These are phyloP conservation scores for Dryadomyces quercivorus DNA, from an alignment of 2,329 filamentous ascomycete species.

Conservation along the genomic window DNA sequence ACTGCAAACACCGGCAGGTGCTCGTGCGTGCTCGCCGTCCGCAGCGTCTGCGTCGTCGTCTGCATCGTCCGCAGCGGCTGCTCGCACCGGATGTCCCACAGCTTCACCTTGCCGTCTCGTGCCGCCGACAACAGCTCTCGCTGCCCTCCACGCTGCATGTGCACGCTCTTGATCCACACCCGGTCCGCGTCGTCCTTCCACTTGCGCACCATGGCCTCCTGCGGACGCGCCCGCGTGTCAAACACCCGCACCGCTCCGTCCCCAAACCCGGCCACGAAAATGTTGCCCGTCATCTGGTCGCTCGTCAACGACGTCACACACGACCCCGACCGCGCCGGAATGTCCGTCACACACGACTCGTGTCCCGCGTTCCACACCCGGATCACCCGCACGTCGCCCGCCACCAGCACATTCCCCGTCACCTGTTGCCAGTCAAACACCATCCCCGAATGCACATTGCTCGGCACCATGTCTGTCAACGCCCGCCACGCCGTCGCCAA, in stretches of 20 bases:
- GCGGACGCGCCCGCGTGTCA: constrained; percentile 71
- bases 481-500: constrained; percentile 87
- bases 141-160: constrained; percentile 91
- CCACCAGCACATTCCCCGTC: constrained; percentile 88
- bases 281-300: constrained; percentile 93
- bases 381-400: constrained; percentile 90
- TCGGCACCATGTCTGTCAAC: constrained; percentile 84
- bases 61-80: constrained; percentile 60
- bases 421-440: constrained; percentile 99
- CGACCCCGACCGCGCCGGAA: constrained; percentile 84
- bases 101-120: constrained; percentile 80
- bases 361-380: constrained; percentile 91
- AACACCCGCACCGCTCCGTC: constrained; percentile 92
- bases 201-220: constrained; percentile 86
- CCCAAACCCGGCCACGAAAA: constrained; percentile 92
- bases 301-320: constrained; percentile 94
- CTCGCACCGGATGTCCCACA: constrained; percentile 94
- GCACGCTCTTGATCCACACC: constrained; percentile 91
- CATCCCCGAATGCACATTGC: constrained; percentile 86
- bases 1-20: constrained; percentile 92
- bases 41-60: constrained; percentile 64
- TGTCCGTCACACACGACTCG: constrained; percentile 87
- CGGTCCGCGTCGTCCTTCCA: constrained; percentile 83
- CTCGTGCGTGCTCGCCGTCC: constrained; percentile 86
- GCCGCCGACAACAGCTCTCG: constrained; percentile 84